phyloP scores from a whole-genome alignment of 2,329 filamentous ascomycete species.

The Septoria petroselini region DNA sequence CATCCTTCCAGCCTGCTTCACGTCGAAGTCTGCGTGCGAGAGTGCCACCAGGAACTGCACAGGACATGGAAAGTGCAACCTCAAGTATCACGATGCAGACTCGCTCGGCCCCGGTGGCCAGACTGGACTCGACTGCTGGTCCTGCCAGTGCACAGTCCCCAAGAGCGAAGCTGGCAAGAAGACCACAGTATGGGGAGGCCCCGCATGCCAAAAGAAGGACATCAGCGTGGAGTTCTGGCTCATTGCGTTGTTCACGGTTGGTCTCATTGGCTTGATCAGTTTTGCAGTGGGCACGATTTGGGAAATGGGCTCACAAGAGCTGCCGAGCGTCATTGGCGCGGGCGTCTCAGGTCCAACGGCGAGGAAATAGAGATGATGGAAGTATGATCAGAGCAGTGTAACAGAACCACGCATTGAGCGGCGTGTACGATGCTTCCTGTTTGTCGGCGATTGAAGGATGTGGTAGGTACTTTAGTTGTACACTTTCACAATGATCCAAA shows the following conservation, averaged over 20 bases:
- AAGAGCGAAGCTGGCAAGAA: conserved; percentile 53
- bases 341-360: conserved; percentile 73
- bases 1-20: conserved; percentile 71
- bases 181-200: conserved; percentile 75
- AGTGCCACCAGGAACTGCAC: conserved; percentile 74
- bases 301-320: conserved; percentile 77
- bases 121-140: conserved; percentile 61
- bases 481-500: background rate
- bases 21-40: conserved; percentile 64
- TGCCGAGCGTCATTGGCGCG: conserved; percentile 93
- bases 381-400: conserved; percentile 5
- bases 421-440: background rate
- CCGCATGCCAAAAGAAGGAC: conserved; percentile 87
- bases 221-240: conserved; percentile 87
- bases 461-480: conserved; percentile 10
- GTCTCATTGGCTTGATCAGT: conserved; percentile 64
- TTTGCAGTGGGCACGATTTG: conserved; percentile 76
- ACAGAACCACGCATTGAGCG: conserved; percentile 5
- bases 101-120: conserved; percentile 34
- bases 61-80: conserved; percentile 72
- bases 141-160: conserved; percentile 70
- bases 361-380: conserved; percentile 39
- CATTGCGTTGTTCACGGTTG: conserved; percentile 69
- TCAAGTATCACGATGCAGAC: conserved; percentile 58
- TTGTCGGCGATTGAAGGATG: background rate